Conservation (phyloP, 768 basidiomycete genomes). For the Grammothele lineata region DNA sequence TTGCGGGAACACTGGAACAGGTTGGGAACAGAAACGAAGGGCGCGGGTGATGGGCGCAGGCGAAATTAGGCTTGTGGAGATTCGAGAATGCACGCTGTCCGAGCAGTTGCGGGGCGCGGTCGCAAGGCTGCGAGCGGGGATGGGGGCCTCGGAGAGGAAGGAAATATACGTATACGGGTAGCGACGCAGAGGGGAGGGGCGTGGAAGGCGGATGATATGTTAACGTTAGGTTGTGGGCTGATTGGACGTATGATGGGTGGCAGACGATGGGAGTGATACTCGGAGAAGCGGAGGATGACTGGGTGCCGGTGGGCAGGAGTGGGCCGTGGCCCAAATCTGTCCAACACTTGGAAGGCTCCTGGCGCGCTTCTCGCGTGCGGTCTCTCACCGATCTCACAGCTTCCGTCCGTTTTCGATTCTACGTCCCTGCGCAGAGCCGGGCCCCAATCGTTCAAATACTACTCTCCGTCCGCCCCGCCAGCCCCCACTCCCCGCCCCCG, state of each 20-base stretch:
- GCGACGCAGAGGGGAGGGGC: no score
- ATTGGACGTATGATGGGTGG: background rate
- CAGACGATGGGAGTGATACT: background rate
- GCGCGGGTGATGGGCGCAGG: no score
- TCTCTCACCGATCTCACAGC: constrained; percentile 17
- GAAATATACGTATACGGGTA: no score
- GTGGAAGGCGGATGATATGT: no score
- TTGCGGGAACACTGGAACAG: background rate
- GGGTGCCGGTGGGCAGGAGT: constrained; percentile 8
- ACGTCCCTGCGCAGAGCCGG: background rate
- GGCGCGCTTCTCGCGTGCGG: constrained; percentile 14
- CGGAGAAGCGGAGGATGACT: constrained; percentile 12
- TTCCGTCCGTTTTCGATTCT: constrained; percentile 4
- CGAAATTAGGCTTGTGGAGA: no score
- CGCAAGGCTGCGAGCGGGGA: no score
- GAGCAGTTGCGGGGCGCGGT: no score
- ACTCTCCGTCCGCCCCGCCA: background rate
- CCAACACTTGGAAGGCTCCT: constrained; percentile 13
- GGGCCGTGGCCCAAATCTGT: constrained; percentile 2
- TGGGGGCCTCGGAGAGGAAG: no score
- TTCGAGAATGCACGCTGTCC: no score
- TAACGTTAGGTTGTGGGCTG: no score
- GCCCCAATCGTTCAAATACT: background rate
- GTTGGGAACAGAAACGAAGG: background rate
- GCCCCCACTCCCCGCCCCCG: constrained; percentile 1